A percentile compares a stretch with the other conserved stretches of the same genome.
phyloP scores from a whole-genome alignment of 805 yeast species.

The Saccharomyces jurei region DNA sequence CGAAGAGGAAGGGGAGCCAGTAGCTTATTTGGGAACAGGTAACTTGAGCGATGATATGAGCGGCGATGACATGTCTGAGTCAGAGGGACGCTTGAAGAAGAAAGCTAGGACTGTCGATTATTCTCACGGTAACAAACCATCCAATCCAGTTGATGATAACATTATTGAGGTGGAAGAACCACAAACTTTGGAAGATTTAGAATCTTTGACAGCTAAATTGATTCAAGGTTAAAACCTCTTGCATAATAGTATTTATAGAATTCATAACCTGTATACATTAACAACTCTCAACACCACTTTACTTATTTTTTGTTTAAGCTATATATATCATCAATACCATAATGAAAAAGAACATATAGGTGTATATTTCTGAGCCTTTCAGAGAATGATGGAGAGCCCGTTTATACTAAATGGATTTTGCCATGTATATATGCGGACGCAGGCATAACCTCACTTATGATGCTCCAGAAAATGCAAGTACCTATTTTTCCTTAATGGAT shows the following conservation, averaged over 20 bases:
- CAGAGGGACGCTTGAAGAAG: conserved; percentile 29
- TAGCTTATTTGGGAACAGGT: conserved; percentile 29
- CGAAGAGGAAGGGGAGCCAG: conserved; percentile 19
- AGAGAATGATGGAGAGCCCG: not conserved
- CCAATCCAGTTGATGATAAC: conserved; percentile 20
- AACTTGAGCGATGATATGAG: conserved; percentile 38
- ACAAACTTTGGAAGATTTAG: conserved; percentile 86
- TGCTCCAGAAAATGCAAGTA: conserved; percentile 37
- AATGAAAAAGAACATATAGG: not conserved
- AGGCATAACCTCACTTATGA: not conserved
- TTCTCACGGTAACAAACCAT: not conserved
- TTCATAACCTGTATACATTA: conserved; percentile 2
- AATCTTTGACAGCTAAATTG: conserved; percentile 63
- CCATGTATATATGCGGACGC: not conserved
- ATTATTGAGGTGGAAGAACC: conserved; percentile 79
- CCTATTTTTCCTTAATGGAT: conserved; percentile 58
- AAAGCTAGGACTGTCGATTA: conserved; percentile 8
- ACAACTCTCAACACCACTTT: not conserved
- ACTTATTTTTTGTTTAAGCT: not conserved
- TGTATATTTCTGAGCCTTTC: not conserved
- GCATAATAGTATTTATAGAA: conserved; percentile 1
- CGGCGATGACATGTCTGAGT: conserved; percentile 18
- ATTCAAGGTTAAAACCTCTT: conserved; percentile 16
- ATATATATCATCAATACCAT: not conserved
- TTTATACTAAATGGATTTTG: not conserved